Conservation (phyloP, 2,329 filamentous ascomycete genomes). For the Phialocephala subalpina region DNA sequence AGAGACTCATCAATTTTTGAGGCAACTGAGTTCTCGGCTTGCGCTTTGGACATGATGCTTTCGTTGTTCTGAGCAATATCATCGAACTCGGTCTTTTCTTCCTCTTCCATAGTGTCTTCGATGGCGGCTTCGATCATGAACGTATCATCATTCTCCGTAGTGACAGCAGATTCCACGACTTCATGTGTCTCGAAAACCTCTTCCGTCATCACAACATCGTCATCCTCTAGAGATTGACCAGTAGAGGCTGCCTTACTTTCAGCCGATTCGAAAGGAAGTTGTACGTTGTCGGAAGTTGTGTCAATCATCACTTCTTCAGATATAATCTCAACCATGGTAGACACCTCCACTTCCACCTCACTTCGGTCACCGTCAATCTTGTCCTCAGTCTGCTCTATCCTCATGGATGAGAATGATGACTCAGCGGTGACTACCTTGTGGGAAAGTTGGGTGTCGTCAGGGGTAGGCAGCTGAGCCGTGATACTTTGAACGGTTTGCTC, state of each 20-base stretch:
- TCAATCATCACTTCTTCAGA: background rate
- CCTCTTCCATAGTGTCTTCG: background rate
- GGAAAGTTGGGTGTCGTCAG: constrained; percentile 38
- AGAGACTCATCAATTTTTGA: background rate
- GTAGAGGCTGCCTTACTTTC: background rate
- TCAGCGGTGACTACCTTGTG: constrained; percentile 25
- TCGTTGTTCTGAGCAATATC: background rate
- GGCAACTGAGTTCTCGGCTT: background rate
- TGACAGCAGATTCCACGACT: background rate
- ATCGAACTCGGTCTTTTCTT: background rate
- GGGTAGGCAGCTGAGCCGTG: constrained; percentile 38
- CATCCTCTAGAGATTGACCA: background rate
- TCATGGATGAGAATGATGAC: constrained; percentile 23
- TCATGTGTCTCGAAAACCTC: background rate
- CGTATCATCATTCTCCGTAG: background rate
- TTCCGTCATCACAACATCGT: background rate
- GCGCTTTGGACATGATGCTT: background rate
- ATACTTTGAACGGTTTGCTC: background rate
- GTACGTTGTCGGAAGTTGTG: background rate
- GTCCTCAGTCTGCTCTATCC: background rate
- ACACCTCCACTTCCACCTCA: background rate
- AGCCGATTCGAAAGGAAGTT: background rate
- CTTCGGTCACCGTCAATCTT: background rate
- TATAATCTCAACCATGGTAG: background rate
- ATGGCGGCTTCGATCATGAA: background rate